Conservation (phyloP, 139 green algal species). For the Volvox reticuliferus region DNA sequence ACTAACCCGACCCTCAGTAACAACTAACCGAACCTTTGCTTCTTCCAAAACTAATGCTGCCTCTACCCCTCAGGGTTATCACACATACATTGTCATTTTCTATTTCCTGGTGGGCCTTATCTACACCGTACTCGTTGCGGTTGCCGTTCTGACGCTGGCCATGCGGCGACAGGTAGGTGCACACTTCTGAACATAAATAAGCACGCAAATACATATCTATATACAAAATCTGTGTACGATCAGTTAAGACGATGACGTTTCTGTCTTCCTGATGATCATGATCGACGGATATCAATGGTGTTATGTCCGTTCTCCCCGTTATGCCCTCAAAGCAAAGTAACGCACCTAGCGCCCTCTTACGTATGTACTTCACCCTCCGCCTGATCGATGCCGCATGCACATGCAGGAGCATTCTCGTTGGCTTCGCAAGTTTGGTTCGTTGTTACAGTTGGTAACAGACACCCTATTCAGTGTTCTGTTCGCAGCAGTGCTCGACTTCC, state of each 20-base stretch:
- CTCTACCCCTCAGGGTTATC: slow-evolving; percentile 52
- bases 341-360: neutral
- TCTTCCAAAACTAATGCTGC: neutral
- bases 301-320: neutral
- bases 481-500: slow-evolving; percentile 8
- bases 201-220: neutral
- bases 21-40: neutral
- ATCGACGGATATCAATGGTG: neutral
- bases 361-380: too few relatives aligned
- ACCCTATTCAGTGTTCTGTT: neutral
- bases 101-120: slow-evolving; percentile 19
- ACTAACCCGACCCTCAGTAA: too few relatives aligned
- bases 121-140: neutral
- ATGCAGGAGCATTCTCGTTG: slow-evolving; percentile 17
- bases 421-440: neutral
- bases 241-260: neutral
- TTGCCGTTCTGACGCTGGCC: slow-evolving; percentile 8
- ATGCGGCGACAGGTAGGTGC: slow-evolving; percentile 35
- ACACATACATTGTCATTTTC: slow-evolving; percentile 23
- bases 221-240: neutral
- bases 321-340: neutral
- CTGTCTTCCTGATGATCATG: neutral
- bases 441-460: neutral
- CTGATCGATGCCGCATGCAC: too few relatives aligned
- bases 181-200: neutral